Percentiles rank a stretch among this genome's conserved stretches.
phyloP scores from a whole-genome alignment of 306 rosid genomes.

The Fragaria nilgerrensis region DNA sequence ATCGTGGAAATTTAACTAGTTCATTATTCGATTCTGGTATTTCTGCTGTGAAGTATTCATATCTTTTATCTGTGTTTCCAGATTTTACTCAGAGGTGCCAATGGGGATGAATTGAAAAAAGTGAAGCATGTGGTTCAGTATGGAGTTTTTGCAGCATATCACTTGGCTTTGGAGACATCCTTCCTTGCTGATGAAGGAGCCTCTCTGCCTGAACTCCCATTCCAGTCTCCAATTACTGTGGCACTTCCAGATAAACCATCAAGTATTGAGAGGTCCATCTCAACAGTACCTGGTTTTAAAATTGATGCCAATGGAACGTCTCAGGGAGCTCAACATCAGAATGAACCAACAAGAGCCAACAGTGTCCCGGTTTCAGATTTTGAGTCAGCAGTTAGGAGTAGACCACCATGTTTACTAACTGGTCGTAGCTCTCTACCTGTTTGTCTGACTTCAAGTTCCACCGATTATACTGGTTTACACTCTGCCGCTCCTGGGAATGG shows the following conservation, averaged over 20 bases:
- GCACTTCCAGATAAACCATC: slow-evolving; percentile 69
- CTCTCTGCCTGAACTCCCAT: slow-evolving; percentile 79
- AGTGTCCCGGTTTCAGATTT: slow-evolving; percentile 47
- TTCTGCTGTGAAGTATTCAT: slow-evolving; percentile 25
- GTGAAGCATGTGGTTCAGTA: slow-evolving; percentile 94
- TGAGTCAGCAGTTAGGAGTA: slow-evolving; percentile 31
- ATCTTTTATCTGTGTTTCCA: slow-evolving; percentile 37
- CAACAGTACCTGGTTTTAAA: slow-evolving; percentile 71
- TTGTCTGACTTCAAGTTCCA: slow-evolving; percentile 34
- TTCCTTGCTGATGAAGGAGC: slow-evolving; percentile 99
- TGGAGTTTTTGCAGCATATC: slow-evolving; percentile 97
- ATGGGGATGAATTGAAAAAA: slow-evolving; percentile 80
- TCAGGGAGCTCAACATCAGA: slow-evolving; percentile 34
- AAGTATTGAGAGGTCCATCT: slow-evolving; percentile 77
- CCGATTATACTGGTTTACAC: slow-evolving; percentile 33
- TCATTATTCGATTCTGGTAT: not conserved
- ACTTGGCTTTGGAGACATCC: slow-evolving; percentile 95
- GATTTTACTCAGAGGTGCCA: slow-evolving; percentile 92
- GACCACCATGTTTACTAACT: slow-evolving; percentile 35
- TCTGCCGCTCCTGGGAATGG: slow-evolving; percentile 36
- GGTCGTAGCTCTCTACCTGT: slow-evolving; percentile 35
- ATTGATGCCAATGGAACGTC: slow-evolving; percentile 39
- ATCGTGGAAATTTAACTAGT: not conserved
- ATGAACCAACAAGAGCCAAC: slow-evolving; percentile 47
- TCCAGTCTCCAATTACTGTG: slow-evolving; percentile 68